Conservation (phyloP, 805 yeast species). For the Candida fluviatilis region DNA sequence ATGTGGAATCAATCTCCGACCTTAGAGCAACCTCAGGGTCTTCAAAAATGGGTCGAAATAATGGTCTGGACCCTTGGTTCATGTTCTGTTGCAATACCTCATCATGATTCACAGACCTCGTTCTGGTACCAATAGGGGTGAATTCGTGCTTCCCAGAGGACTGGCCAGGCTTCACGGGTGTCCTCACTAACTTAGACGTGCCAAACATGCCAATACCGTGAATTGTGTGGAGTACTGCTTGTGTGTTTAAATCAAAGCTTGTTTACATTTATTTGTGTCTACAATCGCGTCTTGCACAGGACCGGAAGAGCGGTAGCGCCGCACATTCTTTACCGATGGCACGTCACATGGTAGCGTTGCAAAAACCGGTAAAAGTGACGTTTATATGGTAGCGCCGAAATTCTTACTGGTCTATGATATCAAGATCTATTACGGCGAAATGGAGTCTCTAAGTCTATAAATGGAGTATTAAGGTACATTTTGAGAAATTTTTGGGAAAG, state of each 20-base stretch:
- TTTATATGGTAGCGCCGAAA: too few species aligned
- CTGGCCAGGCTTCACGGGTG: constrained; percentile 9
- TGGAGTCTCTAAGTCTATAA: too few species aligned
- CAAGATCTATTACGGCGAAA: background rate
- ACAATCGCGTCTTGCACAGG: background rate
- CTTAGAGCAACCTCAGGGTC: constrained; percentile 1
- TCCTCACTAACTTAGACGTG: constrained; percentile 11
- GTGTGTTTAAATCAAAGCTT: too few species aligned
- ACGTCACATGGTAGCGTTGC: too few species aligned
- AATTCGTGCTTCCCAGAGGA: constrained; percentile 10
- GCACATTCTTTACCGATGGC: too few species aligned
- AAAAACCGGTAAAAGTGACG: too few species aligned
- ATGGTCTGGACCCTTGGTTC: constrained; percentile 5
- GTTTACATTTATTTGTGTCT: background rate
- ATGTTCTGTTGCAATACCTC: background rate
- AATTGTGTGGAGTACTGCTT: too few species aligned
- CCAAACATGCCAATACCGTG: constrained; percentile 9
- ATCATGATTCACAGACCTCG: background rate
- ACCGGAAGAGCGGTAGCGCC: background rate
- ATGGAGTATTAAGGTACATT: too few species aligned
- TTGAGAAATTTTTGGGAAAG: too few species aligned
- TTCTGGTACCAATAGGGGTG: constrained; percentile 14
- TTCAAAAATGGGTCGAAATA: constrained; percentile 7
- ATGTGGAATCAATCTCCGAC: constrained; percentile 10
- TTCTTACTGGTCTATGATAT: too few species aligned